Percentiles rank a stretch among this genome's conserved stretches.
Evolutionary conservation across 345 rosid species (phyloP).

Genomic region (Euphorbia pulcherrima): DNA sequence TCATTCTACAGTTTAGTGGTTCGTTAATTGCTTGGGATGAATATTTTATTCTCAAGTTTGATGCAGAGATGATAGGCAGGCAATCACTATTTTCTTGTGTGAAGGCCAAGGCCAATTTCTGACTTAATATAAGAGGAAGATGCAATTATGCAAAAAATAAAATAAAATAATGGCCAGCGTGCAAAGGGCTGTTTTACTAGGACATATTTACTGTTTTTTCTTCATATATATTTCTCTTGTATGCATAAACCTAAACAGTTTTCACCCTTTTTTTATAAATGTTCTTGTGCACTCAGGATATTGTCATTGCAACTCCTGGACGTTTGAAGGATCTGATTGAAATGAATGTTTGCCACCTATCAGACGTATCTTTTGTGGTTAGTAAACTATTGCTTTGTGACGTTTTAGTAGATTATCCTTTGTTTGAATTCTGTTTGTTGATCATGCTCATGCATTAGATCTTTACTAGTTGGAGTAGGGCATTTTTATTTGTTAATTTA

Average conservation of each 20-base stretch:
- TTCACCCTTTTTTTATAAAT: background rate
- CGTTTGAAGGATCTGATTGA: constrained; percentile 90
- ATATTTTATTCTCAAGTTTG: too few species aligned
- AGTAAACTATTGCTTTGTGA: constrained; percentile 22
- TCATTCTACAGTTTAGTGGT: too few species aligned
- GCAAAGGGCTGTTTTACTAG: too few species aligned
- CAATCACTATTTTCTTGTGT: too few species aligned
- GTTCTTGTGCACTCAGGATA: constrained; percentile 45
- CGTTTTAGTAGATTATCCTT: constrained; percentile 5
- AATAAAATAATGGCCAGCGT: too few species aligned
- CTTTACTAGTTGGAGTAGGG: background rate
- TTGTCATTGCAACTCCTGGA: constrained; percentile 95
- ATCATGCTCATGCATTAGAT: background rate
- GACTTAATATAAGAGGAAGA: too few species aligned
- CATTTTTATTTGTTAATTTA: background rate
- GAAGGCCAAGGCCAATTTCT: too few species aligned
- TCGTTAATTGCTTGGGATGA: too few species aligned
- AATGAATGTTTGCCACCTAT: constrained; percentile 60
- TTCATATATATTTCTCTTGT: background rate
- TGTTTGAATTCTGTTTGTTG: background rate
- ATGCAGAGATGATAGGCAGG: too few species aligned
- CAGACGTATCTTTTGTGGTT: constrained; percentile 86
- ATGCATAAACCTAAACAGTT: background rate
- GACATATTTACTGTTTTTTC: background rate
- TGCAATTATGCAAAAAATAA: too few species aligned